These are phyloP conservation scores for Piedraia hortae DNA, from an alignment of 2,329 filamentous ascomycete species.

Conservation along the genomic window DNA sequence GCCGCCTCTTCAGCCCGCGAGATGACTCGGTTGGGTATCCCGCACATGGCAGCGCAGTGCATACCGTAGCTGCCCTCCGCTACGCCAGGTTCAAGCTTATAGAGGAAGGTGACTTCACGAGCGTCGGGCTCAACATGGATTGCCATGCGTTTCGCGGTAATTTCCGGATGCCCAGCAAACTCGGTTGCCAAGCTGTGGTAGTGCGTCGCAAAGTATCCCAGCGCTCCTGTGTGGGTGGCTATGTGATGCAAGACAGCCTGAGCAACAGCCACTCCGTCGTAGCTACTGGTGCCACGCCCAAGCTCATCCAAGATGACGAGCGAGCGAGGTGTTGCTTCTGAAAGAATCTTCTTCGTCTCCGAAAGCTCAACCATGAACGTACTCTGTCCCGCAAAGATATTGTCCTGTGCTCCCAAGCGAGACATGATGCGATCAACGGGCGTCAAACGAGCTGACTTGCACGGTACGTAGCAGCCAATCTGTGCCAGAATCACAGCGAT, in stretches of 20 bases:
- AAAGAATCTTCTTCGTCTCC: slow-evolving; percentile 92
- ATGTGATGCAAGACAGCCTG: slow-evolving; percentile 94
- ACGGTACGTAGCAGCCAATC: slow-evolving; percentile 78
- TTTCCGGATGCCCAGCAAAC: slow-evolving; percentile 71
- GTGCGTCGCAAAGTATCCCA: slow-evolving; percentile 94
- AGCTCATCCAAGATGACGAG: slow-evolving; percentile 93
- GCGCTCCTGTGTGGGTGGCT: slow-evolving; percentile 69
- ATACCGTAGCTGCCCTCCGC: slow-evolving; percentile 95
- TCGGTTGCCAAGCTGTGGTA: slow-evolving; percentile 86
- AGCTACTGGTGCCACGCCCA: slow-evolving; percentile 77
- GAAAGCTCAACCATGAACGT: slow-evolving; percentile 96
- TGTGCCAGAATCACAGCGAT: slow-evolving; percentile 94
- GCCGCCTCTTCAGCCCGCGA: slow-evolving; percentile 70
- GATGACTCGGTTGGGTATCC: slow-evolving; percentile 60
- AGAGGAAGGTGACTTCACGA: slow-evolving; percentile 80
- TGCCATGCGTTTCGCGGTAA: slow-evolving; percentile 66
- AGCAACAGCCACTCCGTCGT: slow-evolving; percentile 87
- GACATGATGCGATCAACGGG: slow-evolving; percentile 97
- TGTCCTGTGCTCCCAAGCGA: slow-evolving; percentile 86
- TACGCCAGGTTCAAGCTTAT: slow-evolving; percentile 76
- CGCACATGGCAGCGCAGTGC: slow-evolving; percentile 97
- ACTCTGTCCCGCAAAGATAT: slow-evolving; percentile 91
- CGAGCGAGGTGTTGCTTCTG: slow-evolving; percentile 76
- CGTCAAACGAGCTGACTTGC: slow-evolving; percentile 53
- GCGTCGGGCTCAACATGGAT: slow-evolving; percentile 73